A percentile compares a stretch with the other conserved stretches of the same genome.
phyloP scores from a whole-genome alignment of 345 rosid genomes.

The Nephelium lappaceum region DNA sequence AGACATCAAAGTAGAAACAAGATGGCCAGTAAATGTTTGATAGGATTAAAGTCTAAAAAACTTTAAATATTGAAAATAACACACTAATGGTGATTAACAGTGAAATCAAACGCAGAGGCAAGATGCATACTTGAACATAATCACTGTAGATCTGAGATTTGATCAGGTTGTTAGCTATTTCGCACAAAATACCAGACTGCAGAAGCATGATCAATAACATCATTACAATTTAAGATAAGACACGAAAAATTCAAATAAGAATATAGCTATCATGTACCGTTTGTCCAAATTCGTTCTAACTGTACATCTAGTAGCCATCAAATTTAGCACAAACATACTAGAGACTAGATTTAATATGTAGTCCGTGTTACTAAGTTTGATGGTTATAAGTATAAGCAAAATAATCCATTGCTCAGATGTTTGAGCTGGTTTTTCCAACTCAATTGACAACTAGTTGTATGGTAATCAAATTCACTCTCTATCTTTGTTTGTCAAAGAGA shows the following conservation, averaged over 20 bases:
- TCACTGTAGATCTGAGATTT: slow-evolving; percentile 70
- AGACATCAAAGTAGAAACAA: slow-evolving; percentile 3
- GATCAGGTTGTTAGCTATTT: slow-evolving; percentile 60
- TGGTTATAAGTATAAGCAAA: too few relatives aligned
- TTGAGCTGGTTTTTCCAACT: background rate
- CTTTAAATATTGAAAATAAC: slow-evolving; percentile 2
- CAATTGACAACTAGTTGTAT: background rate
- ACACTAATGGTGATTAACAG: background rate
- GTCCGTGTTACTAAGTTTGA: too few relatives aligned
- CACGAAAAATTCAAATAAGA: background rate
- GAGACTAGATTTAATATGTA: too few relatives aligned
- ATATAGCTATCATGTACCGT: background rate
- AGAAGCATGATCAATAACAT: slow-evolving; percentile 16
- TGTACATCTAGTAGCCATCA: background rate
- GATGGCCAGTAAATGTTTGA: background rate
- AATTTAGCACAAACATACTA: background rate
- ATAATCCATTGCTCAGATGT: background rate
- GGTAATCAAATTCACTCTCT: background rate
- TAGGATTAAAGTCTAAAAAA: background rate
- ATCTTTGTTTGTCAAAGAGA: background rate
- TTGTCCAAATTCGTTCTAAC: background rate
- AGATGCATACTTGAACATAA: slow-evolving; percentile 68
- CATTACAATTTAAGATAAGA: background rate
- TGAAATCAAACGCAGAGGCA: slow-evolving; percentile 11
- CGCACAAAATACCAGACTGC: slow-evolving; percentile 72